Base-by-base conservation (phyloP, 306 rosid species). In the Benincasa hispida region DNA sequence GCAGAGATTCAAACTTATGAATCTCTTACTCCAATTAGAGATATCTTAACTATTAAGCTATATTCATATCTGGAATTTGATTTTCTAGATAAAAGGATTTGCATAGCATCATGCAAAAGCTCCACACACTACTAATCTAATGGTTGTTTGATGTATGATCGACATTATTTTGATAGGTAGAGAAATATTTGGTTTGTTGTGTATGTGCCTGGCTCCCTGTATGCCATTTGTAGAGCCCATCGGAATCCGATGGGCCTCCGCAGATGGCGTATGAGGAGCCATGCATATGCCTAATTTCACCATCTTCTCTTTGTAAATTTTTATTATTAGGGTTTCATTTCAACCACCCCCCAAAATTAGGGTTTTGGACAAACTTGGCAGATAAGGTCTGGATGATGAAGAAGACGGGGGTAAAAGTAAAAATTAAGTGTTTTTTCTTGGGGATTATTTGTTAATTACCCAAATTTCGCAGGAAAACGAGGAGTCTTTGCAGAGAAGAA, bases 231-330 rank as follows among this genome's bases (percentile, higher is more conserved):
- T 85, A 81, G 88, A 93, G 88, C 82, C 81, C 90, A 91, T 77
- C 97, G 90, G 91, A 41, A n/a, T n/a, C 53, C 89, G 88, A 83
- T 88, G 92, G 91, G 81, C 70, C 90, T 89, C 91, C 72, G 85
- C 95, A 91, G 87, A 88, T 93, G 98, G 98, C 98, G 91, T 93
- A 91, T 96, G 91, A 93, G 98, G 98, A 93, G 98, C 98, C 98
- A 93, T 96, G 98, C 98, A 93, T 83, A 75, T 4, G 4, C 18
- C 45, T 34, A 63, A 63, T 70, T 48, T 47, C 34, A 47, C 57
- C 9, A 18, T 57, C 63, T 25, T 24, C 65, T 0, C 55, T 18
- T 18, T 15, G 18, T 45, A 17, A 45, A 55, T 14, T 50, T 18
- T 59, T 59, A 4, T 9, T 5, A 30, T 67, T 67, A 67, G 74